Conservation (phyloP, 768 basidiomycete species). For the Trametes cubensis region DNA sequence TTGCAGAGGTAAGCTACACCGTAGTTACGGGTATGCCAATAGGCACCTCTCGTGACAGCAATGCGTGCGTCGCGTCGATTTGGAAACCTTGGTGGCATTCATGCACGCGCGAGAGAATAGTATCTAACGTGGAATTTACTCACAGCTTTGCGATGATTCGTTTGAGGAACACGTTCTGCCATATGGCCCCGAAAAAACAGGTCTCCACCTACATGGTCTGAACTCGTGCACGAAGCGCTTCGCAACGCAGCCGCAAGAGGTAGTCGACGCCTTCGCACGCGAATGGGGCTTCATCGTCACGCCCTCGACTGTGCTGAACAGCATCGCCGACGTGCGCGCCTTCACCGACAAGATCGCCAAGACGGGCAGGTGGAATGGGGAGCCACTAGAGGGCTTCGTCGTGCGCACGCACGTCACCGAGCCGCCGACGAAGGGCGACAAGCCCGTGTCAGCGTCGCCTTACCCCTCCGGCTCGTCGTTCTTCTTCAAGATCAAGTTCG, state of each 20-base stretch:
- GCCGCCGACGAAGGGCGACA: conserved; percentile 41
- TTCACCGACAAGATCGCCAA: conserved; percentile 73
- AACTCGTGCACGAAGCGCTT: conserved; percentile 73
- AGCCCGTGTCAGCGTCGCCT: conserved; percentile 48
- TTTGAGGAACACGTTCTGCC: conserved; percentile 97
- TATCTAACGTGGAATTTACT: not conserved
- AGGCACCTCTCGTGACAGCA: too few species aligned
- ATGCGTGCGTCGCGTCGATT: too few species aligned
- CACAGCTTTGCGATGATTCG: conserved; percentile 91
- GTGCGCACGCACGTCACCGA: conserved; percentile 72
- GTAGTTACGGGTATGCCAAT: too few species aligned
- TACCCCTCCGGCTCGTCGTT: conserved; percentile 82
- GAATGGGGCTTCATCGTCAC: conserved; percentile 94
- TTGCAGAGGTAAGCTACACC: conserved; percentile 76
- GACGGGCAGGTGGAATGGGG: conserved; percentile 79
- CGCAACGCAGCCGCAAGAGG: conserved; percentile 63
- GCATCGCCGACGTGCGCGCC: conserved; percentile 64
- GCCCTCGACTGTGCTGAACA: conserved; percentile 53
- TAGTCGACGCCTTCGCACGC: conserved; percentile 78
- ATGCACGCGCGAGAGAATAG: too few species aligned
- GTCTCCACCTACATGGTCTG: conserved; percentile 91
- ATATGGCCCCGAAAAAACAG: conserved; percentile 80
- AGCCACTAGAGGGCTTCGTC: conserved; percentile 92
- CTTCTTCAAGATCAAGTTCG: conserved; percentile 99
- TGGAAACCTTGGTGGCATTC: too few species aligned